These are phyloP conservation scores for Nymphaea colorata DNA, from an alignment of 164 flowering plant genomes.

Conservation along the genomic window DNA sequence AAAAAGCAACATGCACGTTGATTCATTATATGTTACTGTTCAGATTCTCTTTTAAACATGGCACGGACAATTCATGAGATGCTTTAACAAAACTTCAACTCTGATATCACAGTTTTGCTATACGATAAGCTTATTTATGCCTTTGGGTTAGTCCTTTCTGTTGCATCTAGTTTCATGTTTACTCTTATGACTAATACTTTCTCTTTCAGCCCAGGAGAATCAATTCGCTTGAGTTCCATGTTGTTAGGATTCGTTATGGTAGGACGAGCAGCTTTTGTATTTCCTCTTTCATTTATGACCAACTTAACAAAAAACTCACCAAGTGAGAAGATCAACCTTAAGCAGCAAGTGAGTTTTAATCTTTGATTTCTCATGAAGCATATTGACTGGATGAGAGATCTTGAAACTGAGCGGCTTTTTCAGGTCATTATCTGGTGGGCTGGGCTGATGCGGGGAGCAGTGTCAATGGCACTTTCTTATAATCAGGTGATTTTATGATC, in stretches of 20 bases:
- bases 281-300: constrained; percentile 30
- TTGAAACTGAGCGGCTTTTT: background rate
- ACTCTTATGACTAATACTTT: no score
- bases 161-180: background rate
- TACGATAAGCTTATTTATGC: background rate
- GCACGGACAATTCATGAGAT: no score
- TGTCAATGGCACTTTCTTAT: constrained; percentile 49
- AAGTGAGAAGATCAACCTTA: constrained; percentile 22
- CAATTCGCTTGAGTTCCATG: constrained; percentile 29
- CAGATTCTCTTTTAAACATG: no score
- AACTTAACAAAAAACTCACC: constrained; percentile 22
- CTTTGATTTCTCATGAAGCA: background rate
- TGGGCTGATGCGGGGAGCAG: constrained; percentile 55
- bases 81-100: no score
- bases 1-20: no score
- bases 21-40: no score
- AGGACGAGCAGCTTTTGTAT: constrained; percentile 47
- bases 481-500: constrained; percentile 24
- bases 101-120: no score
- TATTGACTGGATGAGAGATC: background rate
- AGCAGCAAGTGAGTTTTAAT: constrained; percentile 25
- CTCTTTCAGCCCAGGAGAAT: constrained; percentile 29
- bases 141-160: background rate
- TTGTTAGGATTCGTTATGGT: constrained; percentile 27
- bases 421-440: constrained; percentile 57